Base-by-base conservation (phyloP, 768 basidiomycete species). In the Lactifluus echinatus region DNA sequence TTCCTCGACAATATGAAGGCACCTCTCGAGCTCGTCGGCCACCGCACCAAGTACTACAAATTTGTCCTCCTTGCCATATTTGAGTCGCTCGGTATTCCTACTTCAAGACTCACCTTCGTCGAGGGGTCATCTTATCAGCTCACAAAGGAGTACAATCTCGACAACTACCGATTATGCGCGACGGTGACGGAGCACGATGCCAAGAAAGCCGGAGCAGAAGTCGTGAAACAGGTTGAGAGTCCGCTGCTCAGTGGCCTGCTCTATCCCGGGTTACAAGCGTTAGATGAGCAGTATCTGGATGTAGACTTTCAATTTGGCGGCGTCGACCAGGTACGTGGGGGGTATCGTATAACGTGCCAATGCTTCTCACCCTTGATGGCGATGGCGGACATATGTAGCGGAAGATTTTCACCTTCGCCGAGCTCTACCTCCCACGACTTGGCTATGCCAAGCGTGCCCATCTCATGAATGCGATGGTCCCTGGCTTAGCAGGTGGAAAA, bases 231-330 rank as follows among this genome's bases (percentile, higher is more conserved):
- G 71, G 89, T 94, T 5, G 89, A 93, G 60, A 92, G 87, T 66
- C 89, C 93, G 1, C 74, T 94, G 49, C 75, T 99, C 53, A 93
- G 91, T 61, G 93, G 93, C 1, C 71, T 98, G 60, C 79, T 99
- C 55, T 98, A 99, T 78, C 96, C 96, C 0, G 93, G 94, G 37
- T 71, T 99, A 40, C 96, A 99, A 65, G 94, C 96, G 10, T 81
- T 99, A 26, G 96, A 99, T 64, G 96, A 99, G 71, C 84, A 98
- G 73, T 97, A 98, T 78, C 80, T 99, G 19, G 90, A 78, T 17
- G 87, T 89, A 28, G 93, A 98, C 69, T 95, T 99, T 74, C 96
- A 98, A 71, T 99, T 99, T 63, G 96, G 95, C 15, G 96, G 96
- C 51, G 85, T 92, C 8, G 96, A 99, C 68, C 95, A 98, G 80